Evolutionary conservation across 345 rosid species (phyloP).

Genomic region (Excoecaria cochinchinensis): DNA sequence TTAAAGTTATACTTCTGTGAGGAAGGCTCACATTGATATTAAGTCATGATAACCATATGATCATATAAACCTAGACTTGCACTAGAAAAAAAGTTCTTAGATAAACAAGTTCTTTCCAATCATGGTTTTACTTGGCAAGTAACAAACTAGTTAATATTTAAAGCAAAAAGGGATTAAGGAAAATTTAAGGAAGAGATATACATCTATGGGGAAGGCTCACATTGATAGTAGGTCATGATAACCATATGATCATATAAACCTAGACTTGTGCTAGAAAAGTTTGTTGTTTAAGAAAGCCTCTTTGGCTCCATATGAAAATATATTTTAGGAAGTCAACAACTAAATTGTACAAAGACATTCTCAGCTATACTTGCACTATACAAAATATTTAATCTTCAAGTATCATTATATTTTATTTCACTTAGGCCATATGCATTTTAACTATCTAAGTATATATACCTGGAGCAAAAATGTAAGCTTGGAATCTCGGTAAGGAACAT

Average conservation of each 20-base stretch:
- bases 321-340: background rate
- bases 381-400: background rate
- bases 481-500: slow-evolving; percentile 97
- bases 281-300: background rate
- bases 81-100: no score
- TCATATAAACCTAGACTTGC: no score
- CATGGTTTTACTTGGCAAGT: slow-evolving; percentile 3
- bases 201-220: background rate
- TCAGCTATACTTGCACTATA: background rate
- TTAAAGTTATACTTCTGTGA: background rate
- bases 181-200: no score
- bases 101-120: background rate
- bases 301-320: background rate
- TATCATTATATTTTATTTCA: background rate
- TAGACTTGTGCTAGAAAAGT: background rate
- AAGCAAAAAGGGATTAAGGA: background rate
- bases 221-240: background rate
- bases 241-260: background rate
- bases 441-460: slow-evolving; percentile 36
- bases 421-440: background rate
- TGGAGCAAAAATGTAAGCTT: slow-evolving; percentile 98
- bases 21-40: background rate
- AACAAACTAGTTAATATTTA: background rate
- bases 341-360: background rate
- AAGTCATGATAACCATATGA: background rate